Base-by-base conservation (phyloP, 2,329 filamentous ascomycete species). In the Ampelomyces quisqualis region DNA sequence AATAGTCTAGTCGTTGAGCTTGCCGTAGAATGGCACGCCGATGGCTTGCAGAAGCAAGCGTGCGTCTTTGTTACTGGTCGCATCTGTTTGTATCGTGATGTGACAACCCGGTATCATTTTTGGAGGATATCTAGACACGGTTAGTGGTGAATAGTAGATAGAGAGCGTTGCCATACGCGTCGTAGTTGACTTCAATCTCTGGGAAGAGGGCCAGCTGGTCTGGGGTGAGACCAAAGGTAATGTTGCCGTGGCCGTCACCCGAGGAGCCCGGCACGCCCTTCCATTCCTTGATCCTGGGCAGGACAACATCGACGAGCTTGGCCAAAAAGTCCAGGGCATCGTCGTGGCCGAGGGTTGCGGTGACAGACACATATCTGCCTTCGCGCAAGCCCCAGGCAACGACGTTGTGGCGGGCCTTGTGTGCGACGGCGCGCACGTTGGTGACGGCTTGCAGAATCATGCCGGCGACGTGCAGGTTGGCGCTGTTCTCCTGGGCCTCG, bases 201-300 rank as follows among this genome's bases (percentile, higher is more conserved):
- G 93, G 93, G 72, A 97, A 98, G 52, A 88, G 74, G 35, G 85
- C 82, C 58, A 95, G 82, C 55, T 86, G 81, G 43, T 88, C 84
- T 4, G 84, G 77, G 10, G 77, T 78, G 57, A 98, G 76, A 54
- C 93, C 93, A 68, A 90, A 91, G 7, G 77, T 78, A 54, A 98
- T 78, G 68, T 97, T 96, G 24, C 93, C 93, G 47, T 85, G 85
- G 62, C 82, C 84, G 68, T 98, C 93, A 62, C 93, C 93, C 26
- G 88, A 88, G 29, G 74, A 80, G 34, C 82, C 83, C 55, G 80
- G 79, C n/a, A 87, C 75, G 45, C 93, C 93, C 40, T 80, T 81
- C 86, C 89, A 98, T 57, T 98, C 93, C 77, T 97, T 98, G 71
- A 98, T 94, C 63, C 84, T 87, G 26, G 93, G 93, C 65, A 97